Base-by-base conservation (phyloP, 2,329 filamentous ascomycete genomes). In the Talaromyces islandicus region DNA sequence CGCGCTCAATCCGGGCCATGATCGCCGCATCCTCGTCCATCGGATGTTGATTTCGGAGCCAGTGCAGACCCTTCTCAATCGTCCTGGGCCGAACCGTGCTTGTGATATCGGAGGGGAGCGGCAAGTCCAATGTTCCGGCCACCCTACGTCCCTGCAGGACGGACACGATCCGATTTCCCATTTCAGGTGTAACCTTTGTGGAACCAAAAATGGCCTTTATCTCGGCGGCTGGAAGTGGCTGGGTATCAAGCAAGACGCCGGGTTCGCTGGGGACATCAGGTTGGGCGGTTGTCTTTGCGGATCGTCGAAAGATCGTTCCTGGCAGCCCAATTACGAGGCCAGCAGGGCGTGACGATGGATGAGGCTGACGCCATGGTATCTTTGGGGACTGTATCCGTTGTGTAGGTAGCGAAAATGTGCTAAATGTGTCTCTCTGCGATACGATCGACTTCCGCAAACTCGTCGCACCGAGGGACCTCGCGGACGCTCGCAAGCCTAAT, bases 11-110 rank as follows among this genome's bases (percentile, higher is more conserved):
- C 2, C 78, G 74, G 14, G 71, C 71, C 19, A 80, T 54, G n/a
- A 81, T 80, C 2, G 78, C 78, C 7, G 76, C 77, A 64, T 81
- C 78, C 64, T 81, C 78, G 25, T 81, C 78, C 12, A 80, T 59
- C 0, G 78, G 76, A 30, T 77, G 74, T 14, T 74, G 71, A 21
- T 63, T 60, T 17, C 78, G 75, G 6, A 81, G 68, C 72, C 76
- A 81, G 48, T 70, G 60, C 41, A 81, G 63, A 1, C 72, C 76
- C 14, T 64, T 66, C 41, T 74, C 69, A 10, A 78, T 67, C 35
- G 72, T 69, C 21, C 69, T 64, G 27, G 72, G 63, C 21, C 68
- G 70, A 21, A 74, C 66, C 12, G 67, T 61, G n/a, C 67, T 65
- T 55, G 66, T 67, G 35, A 78, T 70, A 56, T 79, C 75, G 27